Conservation (phyloP, 805 yeast genomes). For the Dipodascus albidus region DNA sequence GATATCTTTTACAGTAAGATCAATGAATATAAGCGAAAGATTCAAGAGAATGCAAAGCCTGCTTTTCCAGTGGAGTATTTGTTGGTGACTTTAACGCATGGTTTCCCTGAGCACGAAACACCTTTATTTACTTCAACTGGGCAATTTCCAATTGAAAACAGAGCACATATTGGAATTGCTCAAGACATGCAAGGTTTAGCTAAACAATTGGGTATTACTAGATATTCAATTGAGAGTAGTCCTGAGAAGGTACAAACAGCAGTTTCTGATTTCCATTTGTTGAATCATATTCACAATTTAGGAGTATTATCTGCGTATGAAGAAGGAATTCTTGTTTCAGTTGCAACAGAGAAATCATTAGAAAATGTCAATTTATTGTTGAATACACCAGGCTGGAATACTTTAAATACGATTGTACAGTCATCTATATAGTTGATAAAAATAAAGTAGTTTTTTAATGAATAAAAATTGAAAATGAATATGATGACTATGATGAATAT, state of each 20-base stretch:
- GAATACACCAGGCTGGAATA: slow-evolving; percentile 73
- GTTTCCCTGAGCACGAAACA: slow-evolving; percentile 60
- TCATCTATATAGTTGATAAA: slow-evolving; percentile 7
- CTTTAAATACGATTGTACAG: slow-evolving; percentile 45
- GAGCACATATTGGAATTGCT: slow-evolving; percentile 62
- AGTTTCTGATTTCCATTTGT: slow-evolving; percentile 65
- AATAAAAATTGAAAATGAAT: no score
- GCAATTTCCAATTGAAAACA: slow-evolving; percentile 64
- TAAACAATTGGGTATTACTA: slow-evolving; percentile 33
- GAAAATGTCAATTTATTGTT: slow-evolving; percentile 41
- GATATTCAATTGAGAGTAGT: slow-evolving; percentile 13
- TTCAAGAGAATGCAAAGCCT: slow-evolving; percentile 82
- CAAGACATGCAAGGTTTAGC: slow-evolving; percentile 47
- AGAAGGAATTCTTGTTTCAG: slow-evolving; percentile 34
- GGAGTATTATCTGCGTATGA: slow-evolving; percentile 51
- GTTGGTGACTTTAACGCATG: slow-evolving; percentile 80
- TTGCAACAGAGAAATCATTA: slow-evolving; percentile 32
- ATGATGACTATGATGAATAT: no score
- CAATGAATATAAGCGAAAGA: slow-evolving; percentile 81
- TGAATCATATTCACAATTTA: slow-evolving; percentile 44
- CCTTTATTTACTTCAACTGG: slow-evolving; percentile 37
- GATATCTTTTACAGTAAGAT: slow-evolving; percentile 76
- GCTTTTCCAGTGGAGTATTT: slow-evolving; percentile 88
- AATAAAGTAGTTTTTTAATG: no score
- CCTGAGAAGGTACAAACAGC: slow-evolving; percentile 24